These are phyloP conservation scores for Xylariales sp. DNA, from an alignment of 2,329 filamentous ascomycete species.

Conservation along the genomic window DNA sequence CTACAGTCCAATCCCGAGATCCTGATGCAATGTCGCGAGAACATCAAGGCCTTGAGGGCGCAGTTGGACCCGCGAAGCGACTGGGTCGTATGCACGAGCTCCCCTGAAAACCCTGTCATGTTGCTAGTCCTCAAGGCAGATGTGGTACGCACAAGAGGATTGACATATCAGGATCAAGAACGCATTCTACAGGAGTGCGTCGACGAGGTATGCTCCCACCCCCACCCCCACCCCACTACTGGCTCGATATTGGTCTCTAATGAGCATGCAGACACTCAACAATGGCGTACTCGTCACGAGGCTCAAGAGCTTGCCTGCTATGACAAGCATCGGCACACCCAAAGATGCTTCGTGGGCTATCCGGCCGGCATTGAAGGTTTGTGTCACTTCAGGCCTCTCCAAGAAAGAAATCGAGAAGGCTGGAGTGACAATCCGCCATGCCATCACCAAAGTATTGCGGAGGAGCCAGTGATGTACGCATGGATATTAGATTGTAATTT, in stretches of 20 bases:
- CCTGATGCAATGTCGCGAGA: slow-evolving; percentile 73
- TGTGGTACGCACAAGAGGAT: slow-evolving; percentile 64
- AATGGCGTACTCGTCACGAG: slow-evolving; percentile 89
- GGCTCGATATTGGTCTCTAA: too few species aligned
- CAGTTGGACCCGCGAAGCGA: slow-evolving; percentile 92
- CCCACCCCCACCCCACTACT: too few species aligned
- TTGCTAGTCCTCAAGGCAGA: slow-evolving; percentile 80
- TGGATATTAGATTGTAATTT: not conserved
- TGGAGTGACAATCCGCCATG: slow-evolving; percentile 80
- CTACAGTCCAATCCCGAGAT: slow-evolving; percentile 85
- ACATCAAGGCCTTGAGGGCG: slow-evolving; percentile 76
- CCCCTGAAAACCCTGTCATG: slow-evolving; percentile 80
- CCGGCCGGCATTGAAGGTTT: slow-evolving; percentile 85
- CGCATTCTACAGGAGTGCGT: slow-evolving; percentile 81
- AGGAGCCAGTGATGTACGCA: slow-evolving; percentile 9
- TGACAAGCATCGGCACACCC: slow-evolving; percentile 54
- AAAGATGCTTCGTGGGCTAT: slow-evolving; percentile 66
- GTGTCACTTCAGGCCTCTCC: slow-evolving; percentile 78
- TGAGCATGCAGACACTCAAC: slow-evolving; percentile 76
- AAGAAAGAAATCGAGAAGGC: slow-evolving; percentile 97
- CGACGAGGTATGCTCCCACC: slow-evolving; percentile 92
- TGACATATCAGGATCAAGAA: slow-evolving; percentile 75
- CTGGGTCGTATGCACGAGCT: slow-evolving; percentile 81
- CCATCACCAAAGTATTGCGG: slow-evolving; percentile 75
- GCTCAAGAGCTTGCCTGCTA: slow-evolving; percentile 71